phyloP scores from a whole-genome alignment of 2,329 filamentous ascomycete genomes.

The Claviceps lovelessii region DNA sequence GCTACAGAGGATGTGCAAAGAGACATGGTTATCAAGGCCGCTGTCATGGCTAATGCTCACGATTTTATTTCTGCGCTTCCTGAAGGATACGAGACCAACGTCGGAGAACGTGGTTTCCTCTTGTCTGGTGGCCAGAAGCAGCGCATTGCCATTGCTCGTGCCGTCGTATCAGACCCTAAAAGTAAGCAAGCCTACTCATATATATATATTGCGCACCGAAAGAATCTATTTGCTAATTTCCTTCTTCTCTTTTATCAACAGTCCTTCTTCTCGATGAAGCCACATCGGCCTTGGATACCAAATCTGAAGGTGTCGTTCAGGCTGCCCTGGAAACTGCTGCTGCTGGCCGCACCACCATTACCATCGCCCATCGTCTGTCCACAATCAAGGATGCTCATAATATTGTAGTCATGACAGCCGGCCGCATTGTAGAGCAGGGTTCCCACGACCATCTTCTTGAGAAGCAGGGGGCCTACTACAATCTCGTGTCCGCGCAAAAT shows the following conservation, averaged over 20 bases:
- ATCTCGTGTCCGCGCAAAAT: slow-evolving; percentile 76
- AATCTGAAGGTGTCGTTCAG: slow-evolving; percentile 88
- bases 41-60: slow-evolving; percentile 84
- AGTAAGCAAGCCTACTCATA: slow-evolving; percentile 26
- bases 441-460: slow-evolving; percentile 69
- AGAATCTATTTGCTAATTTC: not conserved
- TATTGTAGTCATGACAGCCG: slow-evolving; percentile 82
- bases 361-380: slow-evolving; percentile 87
- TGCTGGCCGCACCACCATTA: slow-evolving; percentile 80
- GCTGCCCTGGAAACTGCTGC: slow-evolving; percentile 78
- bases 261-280: slow-evolving; percentile 87
- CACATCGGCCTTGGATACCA: slow-evolving; percentile 84
- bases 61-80: slow-evolving; percentile 75
- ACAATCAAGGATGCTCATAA: slow-evolving; percentile 92
- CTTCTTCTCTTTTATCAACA: slow-evolving; percentile 8
- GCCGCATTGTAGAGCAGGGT: slow-evolving; percentile 83
- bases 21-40: slow-evolving; percentile 63
- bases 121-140: slow-evolving; percentile 94
- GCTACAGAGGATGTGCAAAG: slow-evolving; percentile 52
- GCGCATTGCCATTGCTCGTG: slow-evolving; percentile 84
- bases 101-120: slow-evolving; percentile 88
- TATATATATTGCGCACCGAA: not conserved
- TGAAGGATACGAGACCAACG: slow-evolving; percentile 82
- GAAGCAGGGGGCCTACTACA: slow-evolving; percentile 59
- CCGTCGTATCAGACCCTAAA: slow-evolving; percentile 81